phyloP scores from a whole-genome alignment of 352 stramenopile genomes.

The Phytophthora pluvialis region DNA sequence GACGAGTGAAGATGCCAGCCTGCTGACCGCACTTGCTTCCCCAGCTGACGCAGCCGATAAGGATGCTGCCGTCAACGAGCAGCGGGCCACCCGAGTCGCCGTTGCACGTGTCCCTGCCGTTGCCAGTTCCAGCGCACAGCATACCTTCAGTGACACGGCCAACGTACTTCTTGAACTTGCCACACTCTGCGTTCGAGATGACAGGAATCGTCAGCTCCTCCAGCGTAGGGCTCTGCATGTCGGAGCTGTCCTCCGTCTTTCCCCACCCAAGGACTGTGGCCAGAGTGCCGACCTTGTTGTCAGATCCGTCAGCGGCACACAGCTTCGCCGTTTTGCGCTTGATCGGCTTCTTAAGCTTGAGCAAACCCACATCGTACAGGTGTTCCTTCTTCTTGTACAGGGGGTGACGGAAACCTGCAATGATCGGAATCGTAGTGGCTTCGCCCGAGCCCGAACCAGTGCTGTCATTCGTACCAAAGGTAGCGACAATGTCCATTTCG shows the following conservation, averaged over 20 bases:
- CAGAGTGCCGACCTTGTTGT: constrained; percentile 54
- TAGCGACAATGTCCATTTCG: constrained; percentile 27
- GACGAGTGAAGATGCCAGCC: constrained; percentile 59
- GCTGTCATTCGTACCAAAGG: constrained; percentile 34
- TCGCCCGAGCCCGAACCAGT: constrained; percentile 10
- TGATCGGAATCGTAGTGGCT: constrained; percentile 6
- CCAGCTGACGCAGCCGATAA: constrained; percentile 74
- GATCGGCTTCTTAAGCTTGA: constrained; percentile 57
- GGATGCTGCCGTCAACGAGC: constrained; percentile 44
- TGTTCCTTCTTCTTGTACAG: constrained; percentile 41
- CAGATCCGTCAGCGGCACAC: constrained; percentile 45
- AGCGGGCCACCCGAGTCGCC: constrained; percentile 75
- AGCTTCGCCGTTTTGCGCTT: constrained; percentile 43
- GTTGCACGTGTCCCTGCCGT: constrained; percentile 64
- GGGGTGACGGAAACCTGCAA: constrained; percentile 32
- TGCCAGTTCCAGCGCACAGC: constrained; percentile 58
- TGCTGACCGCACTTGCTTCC: constrained; percentile 61
- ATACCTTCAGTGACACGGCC: constrained; percentile 64
- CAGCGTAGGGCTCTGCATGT: constrained; percentile 34
- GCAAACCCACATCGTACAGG: constrained; percentile 55
- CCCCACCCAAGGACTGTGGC: constrained; percentile 64
- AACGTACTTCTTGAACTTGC: constrained; percentile 50
- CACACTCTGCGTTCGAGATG: constrained; percentile 64
- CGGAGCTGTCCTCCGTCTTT: constrained; percentile 44
- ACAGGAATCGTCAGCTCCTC: constrained; percentile 57